Conservation (phyloP, 2,329 filamentous ascomycete species). For the Biscogniauxia sp. region DNA sequence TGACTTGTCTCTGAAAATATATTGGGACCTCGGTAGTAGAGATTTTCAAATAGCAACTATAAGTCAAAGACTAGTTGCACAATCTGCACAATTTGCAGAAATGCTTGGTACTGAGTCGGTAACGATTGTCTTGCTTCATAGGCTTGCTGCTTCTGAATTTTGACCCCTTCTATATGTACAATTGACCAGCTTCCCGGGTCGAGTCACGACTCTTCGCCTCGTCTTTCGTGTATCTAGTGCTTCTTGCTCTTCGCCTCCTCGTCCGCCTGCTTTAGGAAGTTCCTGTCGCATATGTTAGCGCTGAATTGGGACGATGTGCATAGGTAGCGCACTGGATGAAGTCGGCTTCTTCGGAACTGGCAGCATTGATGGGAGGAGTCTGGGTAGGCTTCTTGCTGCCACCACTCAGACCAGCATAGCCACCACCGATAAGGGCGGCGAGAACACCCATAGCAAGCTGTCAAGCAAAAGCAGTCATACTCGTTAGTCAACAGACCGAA, state of each 20-base stretch:
- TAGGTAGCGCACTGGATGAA: slow-evolving; percentile 58
- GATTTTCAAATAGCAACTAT: slow-evolving; percentile 7
- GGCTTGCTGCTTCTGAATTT: slow-evolving; percentile 9
- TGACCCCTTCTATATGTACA: slow-evolving; percentile 32
- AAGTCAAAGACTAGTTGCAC: neutral
- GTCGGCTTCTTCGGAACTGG: slow-evolving; percentile 60
- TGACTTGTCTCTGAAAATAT: slow-evolving; percentile 9
- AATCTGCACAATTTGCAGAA: neutral
- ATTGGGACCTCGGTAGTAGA: slow-evolving; percentile 14
- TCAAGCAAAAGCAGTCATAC: slow-evolving; percentile 7
- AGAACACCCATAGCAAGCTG: slow-evolving; percentile 60
- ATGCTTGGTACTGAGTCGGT: neutral
- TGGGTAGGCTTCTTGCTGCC: slow-evolving; percentile 43
- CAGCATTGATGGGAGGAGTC: slow-evolving; percentile 60
- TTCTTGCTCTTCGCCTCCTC: slow-evolving; percentile 41
- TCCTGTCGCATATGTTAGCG: slow-evolving; percentile 35
- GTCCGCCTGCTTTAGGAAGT: slow-evolving; percentile 46
- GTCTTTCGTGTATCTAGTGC: slow-evolving; percentile 33
- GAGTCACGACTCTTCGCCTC: slow-evolving; percentile 11
- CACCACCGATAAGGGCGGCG: slow-evolving; percentile 48
- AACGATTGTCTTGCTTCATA: neutral
- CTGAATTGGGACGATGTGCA: slow-evolving; percentile 10
- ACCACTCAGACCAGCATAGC: slow-evolving; percentile 44
- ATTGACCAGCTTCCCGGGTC: slow-evolving; percentile 22
- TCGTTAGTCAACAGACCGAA: slow-evolving; percentile 16